A percentile compares a stretch with the other conserved stretches of the same genome.
These are phyloP conservation scores for Carex littledalei DNA, from an alignment of 176 grass and related monocot species.

Conservation along the genomic window DNA sequence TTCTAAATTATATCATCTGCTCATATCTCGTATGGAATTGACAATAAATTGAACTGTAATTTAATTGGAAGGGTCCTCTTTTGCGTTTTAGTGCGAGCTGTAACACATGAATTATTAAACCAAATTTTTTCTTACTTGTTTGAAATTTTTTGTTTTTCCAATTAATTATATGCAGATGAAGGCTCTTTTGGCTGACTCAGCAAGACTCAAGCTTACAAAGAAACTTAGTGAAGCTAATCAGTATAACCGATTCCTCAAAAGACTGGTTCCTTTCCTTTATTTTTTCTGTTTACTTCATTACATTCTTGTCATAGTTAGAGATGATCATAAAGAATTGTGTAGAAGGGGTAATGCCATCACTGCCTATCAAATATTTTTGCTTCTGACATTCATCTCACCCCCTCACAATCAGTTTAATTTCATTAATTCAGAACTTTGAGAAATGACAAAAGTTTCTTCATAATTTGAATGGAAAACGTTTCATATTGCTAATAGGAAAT, in stretches of 20 bases:
- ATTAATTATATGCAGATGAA: conserved; percentile 62
- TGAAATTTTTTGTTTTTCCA: not conserved
- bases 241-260: conserved; percentile 82
- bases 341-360: not conserved
- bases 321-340: not conserved
- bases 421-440: not conserved
- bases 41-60: not conserved
- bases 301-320: not conserved
- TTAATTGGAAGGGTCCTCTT: not conserved
- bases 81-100: not conserved
- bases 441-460: not conserved
- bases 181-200: conserved; percentile 68
- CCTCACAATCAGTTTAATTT: not conserved
- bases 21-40: not conserved
- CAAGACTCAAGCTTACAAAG: conserved; percentile 57
- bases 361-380: not conserved
- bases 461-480: not conserved
- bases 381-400: not conserved
- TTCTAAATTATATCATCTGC: not conserved
- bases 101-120: not conserved
- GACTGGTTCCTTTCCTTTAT: conserved; percentile 48
- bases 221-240: conserved; percentile 99
- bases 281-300: not conserved
- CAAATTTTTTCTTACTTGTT: not conserved
- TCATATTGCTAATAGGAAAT: not conserved